Evolutionary conservation across 2,329 filamentous ascomycete genomes (phyloP), one percentile per base, ranked within the genome.

Genomic region (Arthrobotrys conoides): DNA sequence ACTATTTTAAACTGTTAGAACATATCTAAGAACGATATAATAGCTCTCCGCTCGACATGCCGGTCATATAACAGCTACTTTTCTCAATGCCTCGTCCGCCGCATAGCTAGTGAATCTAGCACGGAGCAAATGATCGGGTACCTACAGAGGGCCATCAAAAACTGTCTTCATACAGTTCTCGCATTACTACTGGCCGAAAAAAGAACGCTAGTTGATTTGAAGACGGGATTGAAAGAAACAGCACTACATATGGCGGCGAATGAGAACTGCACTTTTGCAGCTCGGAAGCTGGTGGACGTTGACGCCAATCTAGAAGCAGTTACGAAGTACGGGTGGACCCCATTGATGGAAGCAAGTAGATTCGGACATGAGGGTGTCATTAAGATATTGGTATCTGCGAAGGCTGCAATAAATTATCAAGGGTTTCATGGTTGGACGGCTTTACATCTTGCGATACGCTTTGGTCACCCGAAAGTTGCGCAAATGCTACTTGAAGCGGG

Each of bases 241-340:
- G 57, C 57, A 24, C 36, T 61, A 12, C 57, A 61, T 27, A 61
- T 61, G 57, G 57, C 57, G n/a, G 57, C 57, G 20, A 61, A 61
- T n/a, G 57, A 61, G 22, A 61, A 61, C 20, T 61, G 57, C n/a
- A 36, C 16, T 3, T 61, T 61, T 12, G 57, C 57, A 3, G 36
- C 36, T 27, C 57, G 12, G 0, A 61, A 44, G 12, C 20, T 61
- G 9, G 57, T 61, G 20, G 57, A 61, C 8, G 33, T 33, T 4
- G 20, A 61, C 1, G 57, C 57, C 5, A 44, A 61, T 20, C 18
- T 61, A 16, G 57, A 61, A 61, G 57, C 57, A 14, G 57, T 61
- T 24, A 61, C 57, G 2, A 61, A 61, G 14, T 61, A 61, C 27
- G 57, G 57, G 3, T 61, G 57, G 57, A 61, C 57, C 3, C 57